Percentiles rank a stretch among this genome's conserved stretches.
Conservation (phyloP, 805 yeast genomes). For the Candida loeiensis region DNA sequence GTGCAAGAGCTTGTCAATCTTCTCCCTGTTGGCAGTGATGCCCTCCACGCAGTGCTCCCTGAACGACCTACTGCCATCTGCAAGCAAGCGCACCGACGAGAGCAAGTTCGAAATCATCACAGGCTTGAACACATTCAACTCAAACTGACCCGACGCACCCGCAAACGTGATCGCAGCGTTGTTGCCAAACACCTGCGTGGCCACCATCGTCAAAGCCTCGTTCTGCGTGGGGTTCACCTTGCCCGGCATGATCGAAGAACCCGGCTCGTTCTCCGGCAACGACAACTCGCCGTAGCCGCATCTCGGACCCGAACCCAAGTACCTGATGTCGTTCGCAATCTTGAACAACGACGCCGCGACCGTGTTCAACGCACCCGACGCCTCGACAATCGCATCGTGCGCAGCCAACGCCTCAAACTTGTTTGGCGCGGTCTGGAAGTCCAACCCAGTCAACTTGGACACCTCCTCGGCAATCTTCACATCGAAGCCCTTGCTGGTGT, state of each 20-base stretch:
- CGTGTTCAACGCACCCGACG: constrained; percentile 95
- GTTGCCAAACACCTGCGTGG: constrained; percentile 97
- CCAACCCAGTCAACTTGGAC: constrained; percentile 78
- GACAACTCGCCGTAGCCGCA: constrained; percentile 97
- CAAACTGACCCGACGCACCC: constrained; percentile 98
- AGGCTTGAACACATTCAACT: constrained; percentile 97
- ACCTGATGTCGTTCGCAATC: constrained; percentile 97
- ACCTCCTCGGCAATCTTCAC: constrained; percentile 84
- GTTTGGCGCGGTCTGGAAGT: constrained; percentile 94
- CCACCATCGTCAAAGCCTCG: constrained; percentile 98
- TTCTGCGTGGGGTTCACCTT: constrained; percentile 99
- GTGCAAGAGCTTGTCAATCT: constrained; percentile 81
- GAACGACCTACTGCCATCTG: constrained; percentile 88
- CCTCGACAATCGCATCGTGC: constrained; percentile 97
- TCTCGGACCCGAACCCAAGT: constrained; percentile 98
- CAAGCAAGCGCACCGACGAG: constrained; percentile 80
- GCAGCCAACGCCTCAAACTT: constrained; percentile 99
- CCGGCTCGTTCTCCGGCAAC: constrained; percentile 98
- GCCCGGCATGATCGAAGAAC: constrained; percentile 99
- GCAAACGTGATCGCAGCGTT: constrained; percentile 92
- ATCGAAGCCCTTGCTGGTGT: constrained; percentile 89
- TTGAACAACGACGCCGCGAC: constrained; percentile 90
- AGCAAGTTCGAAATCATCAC: constrained; percentile 88
- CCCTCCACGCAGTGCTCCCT: constrained; percentile 95
- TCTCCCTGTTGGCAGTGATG: constrained; percentile 80